Conservation (phyloP, 2,329 filamentous ascomycete species). For the Talaromyces sp. region DNA sequence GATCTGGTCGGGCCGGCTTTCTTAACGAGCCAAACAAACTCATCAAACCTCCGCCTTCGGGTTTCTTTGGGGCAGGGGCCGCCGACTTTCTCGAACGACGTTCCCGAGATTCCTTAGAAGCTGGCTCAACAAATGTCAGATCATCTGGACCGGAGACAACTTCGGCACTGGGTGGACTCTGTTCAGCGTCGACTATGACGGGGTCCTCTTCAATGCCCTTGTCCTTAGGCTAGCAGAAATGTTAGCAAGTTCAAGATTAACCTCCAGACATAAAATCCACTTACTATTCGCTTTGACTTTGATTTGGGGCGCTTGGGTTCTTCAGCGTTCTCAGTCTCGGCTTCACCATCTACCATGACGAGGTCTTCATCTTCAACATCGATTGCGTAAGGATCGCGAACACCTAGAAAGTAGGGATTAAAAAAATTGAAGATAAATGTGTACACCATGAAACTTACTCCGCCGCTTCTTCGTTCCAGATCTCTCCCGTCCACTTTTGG, state of each 20-base stretch:
- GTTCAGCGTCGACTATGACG: conserved; percentile 50
- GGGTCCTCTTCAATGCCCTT: conserved; percentile 40
- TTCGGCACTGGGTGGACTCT: conserved; percentile 41
- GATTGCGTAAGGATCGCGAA: conserved; percentile 57
- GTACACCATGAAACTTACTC: conserved; percentile 21
- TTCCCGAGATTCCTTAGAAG: conserved; percentile 37
- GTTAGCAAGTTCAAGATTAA: background rate
- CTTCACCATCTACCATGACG: conserved; percentile 53
- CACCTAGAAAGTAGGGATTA: conserved; percentile 17
- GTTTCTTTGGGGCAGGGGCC: conserved; percentile 51
- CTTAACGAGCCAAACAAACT: conserved; percentile 56
- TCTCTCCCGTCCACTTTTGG: conserved; percentile 42
- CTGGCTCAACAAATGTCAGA: conserved; percentile 48
- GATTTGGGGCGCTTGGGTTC: conserved; percentile 10
- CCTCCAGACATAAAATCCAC: background rate
- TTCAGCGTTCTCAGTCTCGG: conserved; percentile 28
- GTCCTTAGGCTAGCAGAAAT: conserved; percentile 3
- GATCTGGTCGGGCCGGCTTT: conserved; percentile 19
- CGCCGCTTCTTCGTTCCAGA: conserved; percentile 51
- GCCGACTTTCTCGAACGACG: conserved; percentile 57
- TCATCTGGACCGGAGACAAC: conserved; percentile 47
- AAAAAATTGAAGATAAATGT: background rate
- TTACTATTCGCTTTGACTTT: conserved; percentile 10
- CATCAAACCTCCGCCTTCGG: conserved; percentile 52
- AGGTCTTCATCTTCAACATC: conserved; percentile 56